These are phyloP conservation scores for Cryptococcus sp. DNA, from an alignment of 1,284 basidiomycete genomes.

Conservation along the genomic window DNA sequence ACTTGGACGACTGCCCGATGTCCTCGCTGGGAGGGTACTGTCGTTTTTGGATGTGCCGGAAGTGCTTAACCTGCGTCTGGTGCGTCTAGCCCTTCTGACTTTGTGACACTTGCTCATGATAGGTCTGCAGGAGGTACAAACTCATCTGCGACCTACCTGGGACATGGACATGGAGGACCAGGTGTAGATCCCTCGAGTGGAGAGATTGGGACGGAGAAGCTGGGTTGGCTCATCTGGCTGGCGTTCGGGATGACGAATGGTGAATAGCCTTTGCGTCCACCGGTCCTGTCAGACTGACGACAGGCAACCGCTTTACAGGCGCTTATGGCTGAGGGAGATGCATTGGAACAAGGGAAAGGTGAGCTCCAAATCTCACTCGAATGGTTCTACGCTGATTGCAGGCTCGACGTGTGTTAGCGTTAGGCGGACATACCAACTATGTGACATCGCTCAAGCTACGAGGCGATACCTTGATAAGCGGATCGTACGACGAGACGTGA, in stretches of 20 bases:
- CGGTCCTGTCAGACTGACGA: not conserved
- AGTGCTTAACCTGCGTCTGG: constrained; percentile 50
- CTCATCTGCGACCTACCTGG: constrained; percentile 62
- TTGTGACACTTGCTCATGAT: constrained; percentile 11
- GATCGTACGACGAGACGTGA: constrained; percentile 71
- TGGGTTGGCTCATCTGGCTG: constrained; percentile 8
- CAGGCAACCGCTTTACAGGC: constrained; percentile 71
- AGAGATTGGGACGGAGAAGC: constrained; percentile 18
- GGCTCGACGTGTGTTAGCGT: constrained; percentile 68
- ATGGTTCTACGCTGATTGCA: constrained; percentile 42
- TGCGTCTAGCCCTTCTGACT: constrained; percentile 54
- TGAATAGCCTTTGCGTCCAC: not conserved
- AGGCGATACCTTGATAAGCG: constrained; percentile 66
- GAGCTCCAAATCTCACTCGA: not conserved
- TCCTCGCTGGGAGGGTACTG: constrained; percentile 62
- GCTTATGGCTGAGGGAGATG: constrained; percentile 75
- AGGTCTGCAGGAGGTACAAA: constrained; percentile 71
- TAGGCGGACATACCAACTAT: constrained; percentile 80
- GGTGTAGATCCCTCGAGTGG: constrained; percentile 28
- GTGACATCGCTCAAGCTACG: constrained; percentile 75
- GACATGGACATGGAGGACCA: constrained; percentile 66
- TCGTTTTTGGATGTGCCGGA: constrained; percentile 61
- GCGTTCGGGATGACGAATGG: not conserved
- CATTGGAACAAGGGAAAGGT: constrained; percentile 57
- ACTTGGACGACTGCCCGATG: constrained; percentile 63